Percentiles rank a stretch among this genome's conserved stretches.
These are phyloP conservation scores for Trichoderma sp. DNA, from an alignment of 2,329 filamentous ascomycete genomes.

Conservation along the genomic window DNA sequence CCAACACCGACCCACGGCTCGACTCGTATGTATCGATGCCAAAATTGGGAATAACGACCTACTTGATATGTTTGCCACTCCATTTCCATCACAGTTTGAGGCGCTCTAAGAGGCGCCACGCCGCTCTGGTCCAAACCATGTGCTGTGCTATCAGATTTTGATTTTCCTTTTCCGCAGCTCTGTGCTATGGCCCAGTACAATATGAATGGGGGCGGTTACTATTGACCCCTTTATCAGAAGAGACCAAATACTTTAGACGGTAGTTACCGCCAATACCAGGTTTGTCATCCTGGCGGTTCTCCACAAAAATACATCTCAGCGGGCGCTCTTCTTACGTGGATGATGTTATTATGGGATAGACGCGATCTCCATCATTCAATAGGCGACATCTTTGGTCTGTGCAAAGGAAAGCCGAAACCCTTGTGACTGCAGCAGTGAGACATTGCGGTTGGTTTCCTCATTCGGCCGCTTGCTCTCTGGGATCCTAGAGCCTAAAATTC, in stretches of 20 bases:
- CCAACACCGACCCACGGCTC: background rate
- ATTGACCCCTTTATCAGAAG: background rate
- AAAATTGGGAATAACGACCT: conserved; percentile 1
- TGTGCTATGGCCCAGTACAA: background rate
- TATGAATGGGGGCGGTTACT: background rate
- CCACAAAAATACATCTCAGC: background rate
- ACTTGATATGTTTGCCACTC: background rate
- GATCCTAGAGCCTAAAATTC: background rate
- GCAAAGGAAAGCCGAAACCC: background rate
- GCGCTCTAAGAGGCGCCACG: conserved; percentile 8
- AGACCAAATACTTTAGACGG: background rate
- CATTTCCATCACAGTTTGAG: background rate
- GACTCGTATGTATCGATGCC: background rate
- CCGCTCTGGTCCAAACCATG: conserved; percentile 1
- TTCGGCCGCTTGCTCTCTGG: background rate
- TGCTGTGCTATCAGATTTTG: background rate
- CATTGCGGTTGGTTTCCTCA: background rate
- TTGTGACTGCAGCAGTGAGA: background rate
- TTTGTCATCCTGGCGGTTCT: background rate
- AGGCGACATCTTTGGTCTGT: background rate
- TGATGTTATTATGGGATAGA: background rate
- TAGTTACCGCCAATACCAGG: background rate
- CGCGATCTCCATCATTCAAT: background rate
- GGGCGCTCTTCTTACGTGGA: conserved; percentile 6
- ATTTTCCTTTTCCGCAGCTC: background rate